A percentile compares a stretch with the other conserved stretches of the same genome.
phyloP scores from a whole-genome alignment of 257 asterid species.

The Capsicum rhomboideum region DNA sequence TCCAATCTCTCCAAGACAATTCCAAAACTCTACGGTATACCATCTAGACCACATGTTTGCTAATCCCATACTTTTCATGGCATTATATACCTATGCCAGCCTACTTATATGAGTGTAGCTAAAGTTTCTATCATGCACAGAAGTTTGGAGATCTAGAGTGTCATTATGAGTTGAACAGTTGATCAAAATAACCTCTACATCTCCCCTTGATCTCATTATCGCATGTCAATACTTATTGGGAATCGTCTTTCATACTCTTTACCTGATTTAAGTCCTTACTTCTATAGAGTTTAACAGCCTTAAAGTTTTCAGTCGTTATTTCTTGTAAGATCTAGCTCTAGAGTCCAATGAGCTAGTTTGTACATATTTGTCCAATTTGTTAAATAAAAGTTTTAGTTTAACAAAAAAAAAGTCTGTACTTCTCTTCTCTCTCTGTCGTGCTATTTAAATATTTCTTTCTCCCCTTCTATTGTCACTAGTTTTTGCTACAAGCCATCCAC shows the following conservation, averaged over 20 bases:
- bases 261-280: not conserved
- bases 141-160: not conserved
- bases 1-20: not conserved
- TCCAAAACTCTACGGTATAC: not conserved
- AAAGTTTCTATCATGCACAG: not conserved
- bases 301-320: not conserved
- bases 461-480: not conserved
- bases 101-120: not conserved
- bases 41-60: not conserved
- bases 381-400: not conserved
- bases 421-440: not conserved
- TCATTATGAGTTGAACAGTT: not conserved
- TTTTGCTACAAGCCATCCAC: not conserved
- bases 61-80: not conserved
- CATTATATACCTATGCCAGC: not conserved
- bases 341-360: not conserved
- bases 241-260: not conserved
- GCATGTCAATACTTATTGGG: not conserved
- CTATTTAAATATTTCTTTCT: not conserved
- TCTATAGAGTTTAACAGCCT: not conserved
- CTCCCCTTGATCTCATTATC: not conserved
- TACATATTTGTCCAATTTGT: not conserved
- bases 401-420: not conserved
- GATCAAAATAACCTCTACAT: not conserved
- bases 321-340: not conserved